These are phyloP conservation scores for Fusarium burgessii DNA, from an alignment of 2,329 filamentous ascomycete species.

Conservation along the genomic window DNA sequence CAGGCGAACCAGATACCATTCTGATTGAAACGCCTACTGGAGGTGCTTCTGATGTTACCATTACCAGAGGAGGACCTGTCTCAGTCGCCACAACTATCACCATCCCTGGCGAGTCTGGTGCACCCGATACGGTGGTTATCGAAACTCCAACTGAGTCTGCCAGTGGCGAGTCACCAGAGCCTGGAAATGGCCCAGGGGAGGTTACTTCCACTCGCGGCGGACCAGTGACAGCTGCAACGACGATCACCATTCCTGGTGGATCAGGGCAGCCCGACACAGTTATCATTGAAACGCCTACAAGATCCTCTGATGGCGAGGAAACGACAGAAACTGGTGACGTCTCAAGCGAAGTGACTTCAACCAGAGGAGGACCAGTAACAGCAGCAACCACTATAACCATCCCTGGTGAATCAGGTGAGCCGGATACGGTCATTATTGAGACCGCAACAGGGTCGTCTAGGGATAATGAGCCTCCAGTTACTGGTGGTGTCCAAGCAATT, in stretches of 20 bases:
- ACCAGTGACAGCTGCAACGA: background rate
- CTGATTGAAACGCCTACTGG: constrained; percentile 12
- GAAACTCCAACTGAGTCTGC: background rate
- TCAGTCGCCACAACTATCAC: constrained; percentile 1
- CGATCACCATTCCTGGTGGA: background rate
- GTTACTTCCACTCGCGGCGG: constrained; percentile 1
- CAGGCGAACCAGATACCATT: constrained; percentile 11
- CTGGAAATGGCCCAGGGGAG: fast-evolving
- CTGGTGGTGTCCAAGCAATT: background rate
- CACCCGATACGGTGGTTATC: background rate
- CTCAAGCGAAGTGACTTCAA: background rate
- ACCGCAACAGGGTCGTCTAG: background rate
- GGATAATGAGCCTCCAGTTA: background rate
- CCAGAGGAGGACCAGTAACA: background rate
- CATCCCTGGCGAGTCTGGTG: background rate
- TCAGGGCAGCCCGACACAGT: background rate
- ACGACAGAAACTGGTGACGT: fast-evolving
- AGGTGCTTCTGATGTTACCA: background rate
- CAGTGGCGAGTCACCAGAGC: background rate
- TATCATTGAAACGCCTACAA: background rate
- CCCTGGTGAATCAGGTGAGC: background rate
- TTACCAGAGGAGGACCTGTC: constrained; percentile 2
- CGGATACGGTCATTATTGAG: constrained; percentile 6
- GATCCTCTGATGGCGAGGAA: background rate
- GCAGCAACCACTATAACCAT: background rate